Base-by-base conservation (phyloP, 345 rosid genomes). In the Angophora floribunda region DNA sequence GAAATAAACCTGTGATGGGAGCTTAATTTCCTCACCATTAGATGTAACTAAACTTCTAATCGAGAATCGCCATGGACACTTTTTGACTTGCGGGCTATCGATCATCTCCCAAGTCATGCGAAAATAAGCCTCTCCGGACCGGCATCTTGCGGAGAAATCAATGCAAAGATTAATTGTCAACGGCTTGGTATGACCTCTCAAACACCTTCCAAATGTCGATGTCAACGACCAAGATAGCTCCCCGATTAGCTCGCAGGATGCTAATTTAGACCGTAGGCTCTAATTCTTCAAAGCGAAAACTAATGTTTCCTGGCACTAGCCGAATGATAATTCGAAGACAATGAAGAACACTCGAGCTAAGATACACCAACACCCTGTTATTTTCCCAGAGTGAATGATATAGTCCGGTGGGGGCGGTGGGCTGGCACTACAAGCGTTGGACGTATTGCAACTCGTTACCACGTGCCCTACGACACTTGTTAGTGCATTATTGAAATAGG, bases 351-450 rank as follows among this genome's bases (percentile, higher is more conserved):
- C 44, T 7, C 15, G 41, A 30, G 78, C 32, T 14, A 7, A 30
- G 1, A 15, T 14, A 4, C 6, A 36, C 1, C 44, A 14, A 30
- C 78, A 1, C 78, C 0, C 2, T 14, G 1, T 7, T 63, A 6
- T 59, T 13, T 9, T 1, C 30, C 41, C 9, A 6, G 1, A 36
- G 30, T 13, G 10, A 65, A 65, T 13, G 75, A 13, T 65, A 53
- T 36, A 36, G 4, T 36, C 41, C 41, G 41, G 41, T 36, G 41
- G 41, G 41, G 41, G 41, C 41, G 41, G 41, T 36, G 41, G 41
- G 41, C 41, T 36, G 41, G 41, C 41, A 36, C 41, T 36, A 36
- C 41, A 36, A 36, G 41, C 41, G 41, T 2, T 36, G 41, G 41
- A 52, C 57, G 7, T 22, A 52, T 52, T 17, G 57, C 57, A 16